Percentiles rank a stretch among this genome's conserved stretches.
These are phyloP conservation scores for Tylopilus sp. DNA, from an alignment of 768 basidiomycete genomes.

Conservation along the genomic window DNA sequence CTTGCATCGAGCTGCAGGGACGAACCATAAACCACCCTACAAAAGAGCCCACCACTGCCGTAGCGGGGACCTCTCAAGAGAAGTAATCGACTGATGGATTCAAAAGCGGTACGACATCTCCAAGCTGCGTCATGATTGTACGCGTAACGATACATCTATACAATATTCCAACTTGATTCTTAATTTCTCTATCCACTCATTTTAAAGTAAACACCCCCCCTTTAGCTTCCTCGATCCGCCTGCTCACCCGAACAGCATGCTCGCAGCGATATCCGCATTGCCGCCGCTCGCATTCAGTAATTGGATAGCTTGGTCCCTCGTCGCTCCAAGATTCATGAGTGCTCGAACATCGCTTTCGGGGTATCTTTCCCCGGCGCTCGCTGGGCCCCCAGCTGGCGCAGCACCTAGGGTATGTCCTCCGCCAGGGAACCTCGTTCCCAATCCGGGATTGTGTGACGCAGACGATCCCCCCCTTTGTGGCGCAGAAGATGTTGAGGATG, in stretches of 20 bases:
- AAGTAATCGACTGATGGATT: too few relatives aligned
- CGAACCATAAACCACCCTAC: too few relatives aligned
- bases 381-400: slow-evolving; percentile 28
- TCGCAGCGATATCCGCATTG: slow-evolving; percentile 85
- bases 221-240: background rate
- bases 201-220: background rate
- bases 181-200: background rate
- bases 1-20: too few relatives aligned
- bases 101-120: too few relatives aligned
- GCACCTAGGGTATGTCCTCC: slow-evolving; percentile 59
- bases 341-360: slow-evolving; percentile 61
- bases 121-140: background rate
- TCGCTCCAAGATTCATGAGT: slow-evolving; percentile 74
- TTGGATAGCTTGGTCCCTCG: slow-evolving; percentile 72
- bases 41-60: too few relatives aligned
- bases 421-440: slow-evolving; percentile 56
- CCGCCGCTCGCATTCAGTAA: slow-evolving; percentile 78
- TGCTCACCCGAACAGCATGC: slow-evolving; percentile 66
- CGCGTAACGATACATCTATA: background rate
- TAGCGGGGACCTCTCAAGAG: too few relatives aligned
- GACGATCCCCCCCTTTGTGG: slow-evolving; percentile 14
- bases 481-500: slow-evolving; percentile 7
- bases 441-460: slow-evolving; percentile 40
- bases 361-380: slow-evolving; percentile 47
- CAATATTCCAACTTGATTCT: background rate